A percentile compares a stretch with the other conserved stretches of the same genome.
These are phyloP conservation scores for Phytophthora sansomeana DNA, from an alignment of 352 stramenopile genomes.

Conservation along the genomic window DNA sequence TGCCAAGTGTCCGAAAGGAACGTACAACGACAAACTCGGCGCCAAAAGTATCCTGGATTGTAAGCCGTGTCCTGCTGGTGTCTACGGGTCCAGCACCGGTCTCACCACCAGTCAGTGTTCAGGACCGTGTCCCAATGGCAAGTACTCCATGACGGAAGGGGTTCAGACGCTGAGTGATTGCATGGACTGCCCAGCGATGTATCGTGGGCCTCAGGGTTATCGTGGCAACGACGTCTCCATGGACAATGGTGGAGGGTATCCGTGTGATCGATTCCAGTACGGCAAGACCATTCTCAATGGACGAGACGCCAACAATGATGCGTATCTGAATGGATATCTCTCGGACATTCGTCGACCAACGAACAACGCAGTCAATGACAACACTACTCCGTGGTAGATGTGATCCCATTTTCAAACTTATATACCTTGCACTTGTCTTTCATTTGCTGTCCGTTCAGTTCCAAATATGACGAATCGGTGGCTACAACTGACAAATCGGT, in stretches of 20 bases:
- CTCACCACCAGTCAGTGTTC: conserved; percentile 67
- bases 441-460: no score
- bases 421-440: no score
- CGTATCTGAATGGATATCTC: conserved; percentile 43
- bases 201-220: conserved; percentile 66
- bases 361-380: conserved; percentile 41
- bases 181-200: conserved; percentile 60
- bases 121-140: conserved; percentile 68
- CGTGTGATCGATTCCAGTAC: conserved; percentile 64
- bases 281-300: conserved; percentile 56
- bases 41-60: conserved; percentile 69
- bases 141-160: conserved; percentile 70
- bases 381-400: conserved; percentile 27
- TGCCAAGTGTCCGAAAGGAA: conserved; percentile 75
- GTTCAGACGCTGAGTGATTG: conserved; percentile 68
- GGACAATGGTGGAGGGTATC: conserved; percentile 56
- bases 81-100: conserved; percentile 62
- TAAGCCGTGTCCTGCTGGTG: conserved; percentile 69
- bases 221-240: conserved; percentile 59
- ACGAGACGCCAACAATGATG: conserved; percentile 43
- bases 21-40: conserved; percentile 69
- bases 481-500: no score
- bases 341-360: conserved; percentile 28
- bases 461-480: no score
- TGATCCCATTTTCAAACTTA: no score